Evolutionary conservation across 2,329 filamentous ascomycete genomes (phyloP), one percentile per base, ranked within the genome.

Genomic region (Herpotrichia juniperi): DNA sequence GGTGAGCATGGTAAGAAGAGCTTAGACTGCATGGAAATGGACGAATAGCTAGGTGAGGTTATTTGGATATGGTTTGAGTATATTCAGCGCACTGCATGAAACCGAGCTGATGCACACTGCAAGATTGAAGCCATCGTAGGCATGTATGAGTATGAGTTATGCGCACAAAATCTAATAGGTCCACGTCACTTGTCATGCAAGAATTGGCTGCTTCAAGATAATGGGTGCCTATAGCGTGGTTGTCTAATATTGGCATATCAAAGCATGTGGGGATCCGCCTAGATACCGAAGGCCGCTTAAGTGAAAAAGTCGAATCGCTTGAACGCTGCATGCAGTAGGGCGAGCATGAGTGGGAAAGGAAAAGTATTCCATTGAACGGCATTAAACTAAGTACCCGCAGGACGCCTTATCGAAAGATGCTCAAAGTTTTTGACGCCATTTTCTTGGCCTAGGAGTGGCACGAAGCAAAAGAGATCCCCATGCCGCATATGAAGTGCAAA

Each of bases 121-220:
- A 7, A 28, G 26, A 28, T 6, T 6, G 26, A 28, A 28, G n/a
- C n/a, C 26, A 37, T 49, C 72, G 56, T 67, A 52, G 16, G 51
- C 19, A 9, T 56, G 37, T 42, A 42, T 42, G 37, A 42, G 16
- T 42, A 42, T 9, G n/a, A 42, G 16, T 19, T 21, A 14, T 10
- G n/a, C 10, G 22, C 10, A n/a, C 7, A 19, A n/a, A n/a, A n/a
- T n/a, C n/a, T 35, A 19, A 21, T 42, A 42, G 39, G 9, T 42
- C n/a, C n/a, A n/a, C n/a, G n/a, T n/a, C n/a, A n/a, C n/a, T n/a
- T n/a, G n/a, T n/a, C n/a, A n/a, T n/a, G n/a, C n/a, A n/a, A n/a
- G n/a, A n/a, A n/a, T n/a, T n/a, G n/a, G n/a, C n/a, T n/a, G n/a
- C n/a, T n/a, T n/a, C n/a, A n/a, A n/a, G n/a, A n/a, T n/a, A n/a